Evolutionary conservation across 352 stramenopile genomes (phyloP).

Genomic region (Phytophthora quininea): DNA sequence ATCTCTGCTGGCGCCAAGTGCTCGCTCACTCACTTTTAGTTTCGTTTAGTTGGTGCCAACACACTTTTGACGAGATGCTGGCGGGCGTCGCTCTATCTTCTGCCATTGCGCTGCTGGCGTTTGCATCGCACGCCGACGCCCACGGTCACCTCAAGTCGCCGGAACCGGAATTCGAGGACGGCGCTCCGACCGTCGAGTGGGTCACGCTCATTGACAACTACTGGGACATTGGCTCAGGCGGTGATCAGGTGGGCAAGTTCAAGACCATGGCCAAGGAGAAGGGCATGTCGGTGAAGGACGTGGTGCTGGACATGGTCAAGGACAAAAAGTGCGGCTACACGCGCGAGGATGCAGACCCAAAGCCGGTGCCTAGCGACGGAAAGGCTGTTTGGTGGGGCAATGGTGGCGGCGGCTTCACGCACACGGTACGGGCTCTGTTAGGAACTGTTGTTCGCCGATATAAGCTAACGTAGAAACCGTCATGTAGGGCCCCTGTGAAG

Average conservation of each 20-base stretch:
- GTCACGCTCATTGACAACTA: conserved; percentile 31
- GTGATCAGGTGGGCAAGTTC: conserved; percentile 35
- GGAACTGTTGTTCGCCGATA: neutral
- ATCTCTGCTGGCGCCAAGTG: too few relatives aligned
- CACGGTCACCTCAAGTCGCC: conserved; percentile 33
- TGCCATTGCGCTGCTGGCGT: conserved; percentile 10
- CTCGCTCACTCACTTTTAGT: too few relatives aligned
- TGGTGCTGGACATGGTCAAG: conserved; percentile 39
- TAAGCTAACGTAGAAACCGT: conserved; percentile 1
- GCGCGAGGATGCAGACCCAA: conserved; percentile 25
- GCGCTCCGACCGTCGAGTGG: conserved; percentile 14
- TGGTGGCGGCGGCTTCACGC: conserved; percentile 36
- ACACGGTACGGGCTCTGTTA: conserved; percentile 11
- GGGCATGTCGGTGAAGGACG: conserved; percentile 36
- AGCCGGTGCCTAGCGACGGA: conserved; percentile 40
- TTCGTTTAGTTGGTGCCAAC: too few relatives aligned
- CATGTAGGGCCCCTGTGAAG: conserved; percentile 44
- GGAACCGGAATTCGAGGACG: conserved; percentile 16
- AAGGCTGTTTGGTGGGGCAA: conserved; percentile 38
- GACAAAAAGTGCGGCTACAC: conserved; percentile 44
- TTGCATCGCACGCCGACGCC: conserved; percentile 12
- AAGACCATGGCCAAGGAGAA: conserved; percentile 37
- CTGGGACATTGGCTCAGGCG: conserved; percentile 36
- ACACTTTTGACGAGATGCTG: neutral
- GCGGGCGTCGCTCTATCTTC: conserved; percentile 8